These are phyloP conservation scores for Fusarium mangiferae DNA, from an alignment of 2,329 filamentous ascomycete genomes.

Conservation along the genomic window DNA sequence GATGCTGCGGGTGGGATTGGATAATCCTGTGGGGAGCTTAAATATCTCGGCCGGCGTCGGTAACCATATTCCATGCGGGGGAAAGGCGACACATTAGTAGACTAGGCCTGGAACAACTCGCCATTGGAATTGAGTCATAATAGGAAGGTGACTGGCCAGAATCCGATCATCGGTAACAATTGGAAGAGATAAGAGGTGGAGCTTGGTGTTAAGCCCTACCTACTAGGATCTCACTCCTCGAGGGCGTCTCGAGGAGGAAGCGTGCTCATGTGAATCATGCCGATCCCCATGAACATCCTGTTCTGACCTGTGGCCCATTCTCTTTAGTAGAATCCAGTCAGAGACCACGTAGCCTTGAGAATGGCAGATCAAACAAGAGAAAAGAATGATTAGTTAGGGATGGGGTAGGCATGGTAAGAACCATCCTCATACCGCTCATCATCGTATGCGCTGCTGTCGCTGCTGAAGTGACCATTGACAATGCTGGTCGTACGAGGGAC, in stretches of 20 bases:
- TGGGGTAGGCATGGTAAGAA: conserved; percentile 50
- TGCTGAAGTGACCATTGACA: conserved; percentile 44
- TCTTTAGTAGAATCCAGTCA: background rate
- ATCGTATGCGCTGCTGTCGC: conserved; percentile 45
- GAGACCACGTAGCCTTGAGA: background rate
- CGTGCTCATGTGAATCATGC: conserved; percentile 14
- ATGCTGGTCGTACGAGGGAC: conserved; percentile 47
- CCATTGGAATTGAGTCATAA: conserved; percentile 33
- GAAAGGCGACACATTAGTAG: conserved; percentile 20
- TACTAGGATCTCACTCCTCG: conserved; percentile 20
- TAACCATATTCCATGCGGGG: conserved; percentile 33
- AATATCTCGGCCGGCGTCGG: conserved; percentile 19
- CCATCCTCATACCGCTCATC: conserved; percentile 50
- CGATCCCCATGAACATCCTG: conserved; percentile 3
- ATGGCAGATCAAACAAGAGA: conserved; percentile 22
- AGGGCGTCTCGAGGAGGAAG: conserved; percentile 6
- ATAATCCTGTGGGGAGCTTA: conserved; percentile 17
- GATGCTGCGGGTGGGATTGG: conserved; percentile 26
- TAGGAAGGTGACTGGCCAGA: conserved; percentile 16
- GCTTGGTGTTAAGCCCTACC: conserved; percentile 33
- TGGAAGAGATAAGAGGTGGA: conserved; percentile 30
- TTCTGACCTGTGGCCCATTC: conserved; percentile 15
- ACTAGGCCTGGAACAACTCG: conserved; percentile 25
- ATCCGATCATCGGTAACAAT: conserved; percentile 35
- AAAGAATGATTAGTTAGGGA: conserved; percentile 42